Percentiles rank a stretch among this genome's conserved stretches.
Conservation (phyloP, 108 stramenopile species). For the Skeletonema costatum region DNA sequence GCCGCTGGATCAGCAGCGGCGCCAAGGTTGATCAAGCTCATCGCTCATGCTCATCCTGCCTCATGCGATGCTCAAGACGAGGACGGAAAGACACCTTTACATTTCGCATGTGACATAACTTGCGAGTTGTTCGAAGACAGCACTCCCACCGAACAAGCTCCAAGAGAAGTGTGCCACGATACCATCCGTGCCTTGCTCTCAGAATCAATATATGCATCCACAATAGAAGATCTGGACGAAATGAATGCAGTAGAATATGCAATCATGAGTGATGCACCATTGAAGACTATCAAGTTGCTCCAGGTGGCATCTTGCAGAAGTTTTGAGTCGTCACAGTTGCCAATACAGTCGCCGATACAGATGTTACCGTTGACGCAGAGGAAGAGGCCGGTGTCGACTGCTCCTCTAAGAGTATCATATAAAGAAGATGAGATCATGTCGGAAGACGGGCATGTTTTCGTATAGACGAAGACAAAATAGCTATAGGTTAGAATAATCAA, state of each 20-base stretch:
- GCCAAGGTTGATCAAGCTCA: background rate
- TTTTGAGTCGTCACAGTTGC: no score
- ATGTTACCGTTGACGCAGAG: no score
- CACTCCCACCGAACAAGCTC: background rate
- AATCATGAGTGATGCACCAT: constrained; percentile 7
- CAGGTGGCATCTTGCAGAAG: background rate
- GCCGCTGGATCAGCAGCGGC: constrained; percentile 12
- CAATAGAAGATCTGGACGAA: constrained; percentile 12
- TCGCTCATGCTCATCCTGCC: background rate
- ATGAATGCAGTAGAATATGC: constrained; percentile 27
- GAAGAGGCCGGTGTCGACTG: no score
- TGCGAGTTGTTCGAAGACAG: constrained; percentile 9
- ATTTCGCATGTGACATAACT: constrained; percentile 17
- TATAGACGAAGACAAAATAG: no score
- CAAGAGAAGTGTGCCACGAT: constrained; percentile 5
- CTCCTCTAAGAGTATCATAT: no score
- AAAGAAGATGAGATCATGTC: no score
- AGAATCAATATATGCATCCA: background rate
- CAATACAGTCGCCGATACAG: no score
- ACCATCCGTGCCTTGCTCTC: constrained; percentile 6
- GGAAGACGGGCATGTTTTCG: no score
- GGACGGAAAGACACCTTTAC: constrained; percentile 11
- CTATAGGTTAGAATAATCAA: no score
- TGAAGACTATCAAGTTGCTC: background rate
- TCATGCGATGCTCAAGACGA: constrained; percentile 9